Base-by-base conservation (phyloP, 2,329 filamentous ascomycete species). In the Westerdykella sp. region DNA sequence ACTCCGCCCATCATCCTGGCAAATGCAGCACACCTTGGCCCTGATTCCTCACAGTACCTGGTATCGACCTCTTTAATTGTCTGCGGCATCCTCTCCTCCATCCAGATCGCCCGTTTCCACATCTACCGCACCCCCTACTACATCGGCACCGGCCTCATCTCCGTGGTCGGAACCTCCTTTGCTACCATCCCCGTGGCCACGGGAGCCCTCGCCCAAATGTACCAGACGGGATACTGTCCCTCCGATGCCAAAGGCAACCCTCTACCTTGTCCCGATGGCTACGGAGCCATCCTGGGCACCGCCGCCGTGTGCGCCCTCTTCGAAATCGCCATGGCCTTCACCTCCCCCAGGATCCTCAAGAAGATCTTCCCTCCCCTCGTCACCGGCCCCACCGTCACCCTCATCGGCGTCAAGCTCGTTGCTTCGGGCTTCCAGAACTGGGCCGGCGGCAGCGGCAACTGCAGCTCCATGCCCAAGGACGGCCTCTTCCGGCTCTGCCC, bases 1-100 rank as follows among this genome's bases (percentile, higher is more conserved):
- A 85, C 85, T 2, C 87, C 87, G 30, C 85, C 87, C 1, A 78
- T 93, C 42, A 82, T 90, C 48, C 77, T 93, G 46, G 68, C 79
- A 2, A 73, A 72, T 30, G 79, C 81, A 21, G 84, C 81, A 45
- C 84, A 88, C 54, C 71, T 93, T 6, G 64, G 69, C 3, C 56
- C 71, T 0, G 74, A 73, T 1, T 69, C 81, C 38, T 79, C 84
- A 49, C 83, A 88, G 55, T 93, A 94, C 57, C 79, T 90, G 2
- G 85, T 90, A 5, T 89, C 85, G 5, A 84, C 84, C 0, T 81
- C 85, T 0, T 71, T 90, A 44, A 89, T 94, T 50, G 85, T 90
- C 4, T 87, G 84, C 3, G 87, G 86, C 22, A 74, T 87, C 34
- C 74, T 91, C 18, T 87, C 84, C 1, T 72, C 79, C 5, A 72